phyloP scores from a whole-genome alignment of 2,329 filamentous ascomycete genomes.

The Drechmeria coniospora region DNA sequence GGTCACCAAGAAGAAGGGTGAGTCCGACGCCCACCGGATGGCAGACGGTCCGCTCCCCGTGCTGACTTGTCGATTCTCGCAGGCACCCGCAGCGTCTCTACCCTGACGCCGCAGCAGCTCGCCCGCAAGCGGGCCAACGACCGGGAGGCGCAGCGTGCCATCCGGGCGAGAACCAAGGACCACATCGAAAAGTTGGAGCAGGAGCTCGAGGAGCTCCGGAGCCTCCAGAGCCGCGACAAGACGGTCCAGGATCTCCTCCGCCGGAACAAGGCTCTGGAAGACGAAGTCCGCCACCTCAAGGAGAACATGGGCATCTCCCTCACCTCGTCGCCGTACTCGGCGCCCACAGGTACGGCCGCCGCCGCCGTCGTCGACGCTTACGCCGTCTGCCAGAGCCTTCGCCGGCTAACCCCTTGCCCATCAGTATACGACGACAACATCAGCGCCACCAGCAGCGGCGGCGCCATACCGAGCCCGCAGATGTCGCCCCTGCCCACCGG shows the following conservation, averaged over 20 bases:
- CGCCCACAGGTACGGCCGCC: constrained; percentile 19
- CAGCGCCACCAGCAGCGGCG: constrained; percentile 18
- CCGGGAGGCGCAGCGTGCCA: constrained; percentile 76
- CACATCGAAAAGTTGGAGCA: constrained; percentile 68
- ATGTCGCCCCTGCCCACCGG: constrained; percentile 27
- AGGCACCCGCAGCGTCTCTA: constrained; percentile 66
- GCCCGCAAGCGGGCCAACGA: constrained; percentile 86
- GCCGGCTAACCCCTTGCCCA: constrained; percentile 9
- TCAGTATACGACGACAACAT: constrained; percentile 27
- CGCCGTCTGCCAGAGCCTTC: constrained; percentile 1
- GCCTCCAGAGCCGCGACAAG: constrained; percentile 30
- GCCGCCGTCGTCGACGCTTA: constrained; percentile 6
- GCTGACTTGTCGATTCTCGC: neutral
- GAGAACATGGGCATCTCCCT: constrained; percentile 28
- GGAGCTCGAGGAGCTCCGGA: constrained; percentile 56
- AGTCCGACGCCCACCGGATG: constrained; percentile 5
- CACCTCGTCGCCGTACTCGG: constrained; percentile 24
- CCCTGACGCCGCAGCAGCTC: constrained; percentile 74
- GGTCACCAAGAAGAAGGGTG: constrained; percentile 31
- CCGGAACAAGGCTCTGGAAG: constrained; percentile 37
- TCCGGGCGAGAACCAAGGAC: constrained; percentile 71
- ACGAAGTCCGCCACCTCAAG: constrained; percentile 31
- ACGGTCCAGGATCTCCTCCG: constrained; percentile 35
- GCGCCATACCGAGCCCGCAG: constrained; percentile 24
- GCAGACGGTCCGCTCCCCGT: neutral